Conservation (phyloP, 139 green algal species). For the Nannochloris sp. region DNA sequence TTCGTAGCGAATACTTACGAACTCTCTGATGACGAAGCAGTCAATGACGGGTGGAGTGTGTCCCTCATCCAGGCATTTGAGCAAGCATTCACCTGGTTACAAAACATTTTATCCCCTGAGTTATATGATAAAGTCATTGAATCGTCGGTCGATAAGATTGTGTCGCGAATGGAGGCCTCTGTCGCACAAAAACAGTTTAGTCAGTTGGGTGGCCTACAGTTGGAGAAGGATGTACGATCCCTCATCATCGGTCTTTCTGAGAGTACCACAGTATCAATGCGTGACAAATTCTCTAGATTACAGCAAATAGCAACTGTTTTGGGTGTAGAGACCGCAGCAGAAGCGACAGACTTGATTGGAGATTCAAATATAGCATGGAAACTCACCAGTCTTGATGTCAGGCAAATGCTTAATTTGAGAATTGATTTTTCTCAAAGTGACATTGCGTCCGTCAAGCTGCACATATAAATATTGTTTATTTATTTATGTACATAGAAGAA, state of each 20-base stretch:
- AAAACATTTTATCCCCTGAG: constrained; percentile 58
- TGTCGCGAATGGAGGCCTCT: constrained; percentile 68
- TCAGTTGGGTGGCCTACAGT: constrained; percentile 86
- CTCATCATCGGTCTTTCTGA: constrained; percentile 61
- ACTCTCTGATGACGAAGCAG: constrained; percentile 65
- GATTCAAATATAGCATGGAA: constrained; percentile 73
- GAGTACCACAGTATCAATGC: constrained; percentile 64
- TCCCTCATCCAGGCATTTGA: constrained; percentile 55
- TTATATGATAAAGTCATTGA: constrained; percentile 69
- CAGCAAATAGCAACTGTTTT: constrained; percentile 80
- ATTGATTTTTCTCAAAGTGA: constrained; percentile 50
- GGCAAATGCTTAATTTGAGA: constrained; percentile 53
- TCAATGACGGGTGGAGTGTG: constrained; percentile 54
- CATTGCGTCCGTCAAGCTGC: background rate
- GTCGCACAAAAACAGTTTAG: constrained; percentile 81
- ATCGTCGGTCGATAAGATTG: constrained; percentile 57
- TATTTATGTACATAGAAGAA: too few relatives aligned
- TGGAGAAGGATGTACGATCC: constrained; percentile 75
- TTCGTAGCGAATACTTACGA: constrained; percentile 55
- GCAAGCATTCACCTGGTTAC: constrained; percentile 42
- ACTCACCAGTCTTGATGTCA: constrained; percentile 64
- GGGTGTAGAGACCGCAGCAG: constrained; percentile 61
- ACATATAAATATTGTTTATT: background rate
- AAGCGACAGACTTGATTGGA: constrained; percentile 80
- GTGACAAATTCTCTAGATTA: constrained; percentile 87